Percentiles rank a stretch among this genome's conserved stretches.
These are phyloP conservation scores for Lentinula guzmanii DNA, from an alignment of 768 basidiomycete genomes.

Conservation along the genomic window DNA sequence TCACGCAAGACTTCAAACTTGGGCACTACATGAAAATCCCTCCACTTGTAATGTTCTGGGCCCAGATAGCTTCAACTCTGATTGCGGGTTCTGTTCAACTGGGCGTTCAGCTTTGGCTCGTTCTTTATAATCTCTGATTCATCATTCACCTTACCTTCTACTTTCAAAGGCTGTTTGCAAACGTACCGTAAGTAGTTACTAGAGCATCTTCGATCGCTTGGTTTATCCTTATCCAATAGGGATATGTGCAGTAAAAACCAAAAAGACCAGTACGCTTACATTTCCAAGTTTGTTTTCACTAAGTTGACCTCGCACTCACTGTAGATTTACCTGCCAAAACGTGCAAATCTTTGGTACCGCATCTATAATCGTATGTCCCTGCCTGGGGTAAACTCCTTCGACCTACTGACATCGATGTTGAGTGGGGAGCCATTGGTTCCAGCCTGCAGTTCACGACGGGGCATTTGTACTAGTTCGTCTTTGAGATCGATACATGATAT, in stretches of 20 bases:
- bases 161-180: conserved; percentile 49
- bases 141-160: background rate
- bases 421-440: conserved; percentile 48
- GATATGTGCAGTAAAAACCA: conserved; percentile 42
- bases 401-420: conserved; percentile 14
- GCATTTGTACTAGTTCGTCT: conserved; percentile 33
- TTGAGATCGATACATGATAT: background rate
- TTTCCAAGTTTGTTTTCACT: background rate
- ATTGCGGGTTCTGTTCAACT: conserved; percentile 63
- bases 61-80: conserved; percentile 48
- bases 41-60: conserved; percentile 50
- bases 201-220: conserved; percentile 11
- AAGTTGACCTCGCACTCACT: background rate
- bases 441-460: conserved; percentile 33
- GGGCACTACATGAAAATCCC: conserved; percentile 24
- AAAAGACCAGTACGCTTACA: conserved; percentile 31
- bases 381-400: background rate
- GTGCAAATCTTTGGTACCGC: conserved; percentile 51
- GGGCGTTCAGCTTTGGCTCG: conserved; percentile 49
- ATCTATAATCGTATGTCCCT: conserved; percentile 46
- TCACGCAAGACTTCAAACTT: conserved; percentile 51
- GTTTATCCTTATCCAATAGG: conserved; percentile 14
- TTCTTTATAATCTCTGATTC: background rate
- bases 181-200: conserved; percentile 28
- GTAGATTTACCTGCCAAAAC: conserved; percentile 44